Evolutionary conservation across 164 flowering plant genomes (phyloP).

Genomic region (Tetracentron sinense): DNA sequence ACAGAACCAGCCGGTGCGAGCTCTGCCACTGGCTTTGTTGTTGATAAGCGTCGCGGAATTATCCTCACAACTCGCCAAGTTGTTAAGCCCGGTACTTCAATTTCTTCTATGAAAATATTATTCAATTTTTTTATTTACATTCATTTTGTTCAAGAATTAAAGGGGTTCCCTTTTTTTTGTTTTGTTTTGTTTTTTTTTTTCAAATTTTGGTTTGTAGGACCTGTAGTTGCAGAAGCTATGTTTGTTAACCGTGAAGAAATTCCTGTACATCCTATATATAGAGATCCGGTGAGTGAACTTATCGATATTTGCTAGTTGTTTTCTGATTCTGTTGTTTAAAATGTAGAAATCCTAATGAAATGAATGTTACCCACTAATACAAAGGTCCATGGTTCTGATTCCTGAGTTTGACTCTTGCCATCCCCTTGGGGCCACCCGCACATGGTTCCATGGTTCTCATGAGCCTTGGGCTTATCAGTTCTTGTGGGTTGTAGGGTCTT

Average conservation of each 20-base stretch:
- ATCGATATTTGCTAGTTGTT: no score
- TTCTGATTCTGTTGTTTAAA: background rate
- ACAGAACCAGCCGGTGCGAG: slow-evolving; percentile 86
- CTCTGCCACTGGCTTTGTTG: slow-evolving; percentile 90
- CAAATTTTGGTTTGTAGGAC: slow-evolving; percentile 58
- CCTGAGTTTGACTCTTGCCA: no score
- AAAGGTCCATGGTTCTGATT: no score
- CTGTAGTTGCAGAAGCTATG: slow-evolving; percentile 95
- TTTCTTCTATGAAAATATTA: slow-evolving; percentile 1
- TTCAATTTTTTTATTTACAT: no score
- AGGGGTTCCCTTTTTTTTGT: no score
- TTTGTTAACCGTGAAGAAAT: slow-evolving; percentile 88
- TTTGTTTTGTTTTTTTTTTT: no score
- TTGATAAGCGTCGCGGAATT: slow-evolving; percentile 81
- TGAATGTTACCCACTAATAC: no score
- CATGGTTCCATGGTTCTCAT: no score
- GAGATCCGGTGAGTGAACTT: slow-evolving; percentile 83
- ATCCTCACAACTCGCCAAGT: slow-evolving; percentile 98
- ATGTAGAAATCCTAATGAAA: background rate
- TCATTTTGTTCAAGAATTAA: no score
- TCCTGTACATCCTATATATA: slow-evolving; percentile 74
- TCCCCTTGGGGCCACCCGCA: no score
- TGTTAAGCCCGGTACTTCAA: slow-evolving; percentile 76
- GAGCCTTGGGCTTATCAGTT: no score
- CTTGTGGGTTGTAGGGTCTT: no score